These are phyloP conservation scores for Suillus clintonianus DNA, from an alignment of 768 basidiomycete species.

Conservation along the genomic window DNA sequence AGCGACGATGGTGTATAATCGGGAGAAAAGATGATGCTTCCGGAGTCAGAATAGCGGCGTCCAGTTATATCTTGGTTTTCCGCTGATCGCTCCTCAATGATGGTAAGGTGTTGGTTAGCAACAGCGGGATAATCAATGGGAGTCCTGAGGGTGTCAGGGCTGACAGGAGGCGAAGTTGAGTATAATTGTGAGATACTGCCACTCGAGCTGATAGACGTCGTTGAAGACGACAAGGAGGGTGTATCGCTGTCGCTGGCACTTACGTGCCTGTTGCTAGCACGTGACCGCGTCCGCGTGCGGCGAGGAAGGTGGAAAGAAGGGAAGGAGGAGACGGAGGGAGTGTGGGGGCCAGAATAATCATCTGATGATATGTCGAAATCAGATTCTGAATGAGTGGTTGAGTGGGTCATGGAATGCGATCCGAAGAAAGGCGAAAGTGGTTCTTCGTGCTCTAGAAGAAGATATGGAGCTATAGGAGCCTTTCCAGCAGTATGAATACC, in stretches of 20 bases:
- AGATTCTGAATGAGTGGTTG: constrained; percentile 32
- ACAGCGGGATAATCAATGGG: constrained; percentile 30
- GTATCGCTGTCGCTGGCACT: constrained; percentile 44
- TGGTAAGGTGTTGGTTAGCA: constrained; percentile 28
- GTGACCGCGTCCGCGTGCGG: constrained; percentile 28
- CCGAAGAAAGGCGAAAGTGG: constrained; percentile 28
- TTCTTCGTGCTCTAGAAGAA: constrained; percentile 34
- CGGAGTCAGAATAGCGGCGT: constrained; percentile 19
- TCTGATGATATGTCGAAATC: constrained; percentile 35
- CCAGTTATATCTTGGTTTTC: constrained; percentile 17
- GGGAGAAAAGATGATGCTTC: constrained; percentile 24
- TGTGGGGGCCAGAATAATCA: constrained; percentile 24
- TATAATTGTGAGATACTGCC: constrained; percentile 29
- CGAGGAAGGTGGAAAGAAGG: constrained; percentile 36
- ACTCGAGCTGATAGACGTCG: constrained; percentile 38
- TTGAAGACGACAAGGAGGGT: constrained; percentile 50
- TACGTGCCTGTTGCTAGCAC: constrained; percentile 26
- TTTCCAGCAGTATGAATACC: constrained; percentile 10
- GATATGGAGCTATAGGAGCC: constrained; percentile 15
- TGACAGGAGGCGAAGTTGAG: constrained; percentile 33
- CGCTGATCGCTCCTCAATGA: constrained; percentile 39
- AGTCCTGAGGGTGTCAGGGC: constrained; percentile 33
- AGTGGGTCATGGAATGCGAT: constrained; percentile 14
- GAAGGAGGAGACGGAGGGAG: constrained; percentile 18
- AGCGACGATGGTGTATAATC: background rate